phyloP scores from a whole-genome alignment of 2,329 filamentous ascomycete species.

The Knufia fluminis region DNA sequence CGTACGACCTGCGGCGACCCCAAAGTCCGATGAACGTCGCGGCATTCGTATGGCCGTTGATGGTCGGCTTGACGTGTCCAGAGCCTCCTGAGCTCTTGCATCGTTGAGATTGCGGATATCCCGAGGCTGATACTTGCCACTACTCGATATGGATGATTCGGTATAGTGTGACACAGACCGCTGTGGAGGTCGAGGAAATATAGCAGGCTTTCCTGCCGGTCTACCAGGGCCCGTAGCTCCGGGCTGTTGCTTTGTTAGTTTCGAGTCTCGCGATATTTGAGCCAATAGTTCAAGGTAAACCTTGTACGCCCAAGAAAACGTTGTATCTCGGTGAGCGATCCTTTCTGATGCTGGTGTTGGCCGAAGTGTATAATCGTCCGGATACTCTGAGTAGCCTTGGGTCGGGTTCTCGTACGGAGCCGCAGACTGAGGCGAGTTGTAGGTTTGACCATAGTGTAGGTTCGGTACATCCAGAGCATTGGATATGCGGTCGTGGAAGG shows the following conservation, averaged over 20 bases:
- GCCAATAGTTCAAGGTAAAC: slow-evolving; percentile 63
- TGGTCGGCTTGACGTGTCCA: slow-evolving; percentile 17
- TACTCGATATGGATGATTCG: not conserved
- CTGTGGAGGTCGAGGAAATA: slow-evolving; percentile 53
- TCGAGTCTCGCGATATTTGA: slow-evolving; percentile 44
- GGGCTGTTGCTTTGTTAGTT: slow-evolving; percentile 30
- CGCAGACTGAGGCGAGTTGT: not conserved
- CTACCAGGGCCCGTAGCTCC: slow-evolving; percentile 35
- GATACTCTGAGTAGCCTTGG: not conserved
- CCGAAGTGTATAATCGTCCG: slow-evolving; percentile 8
- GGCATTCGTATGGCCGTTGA: slow-evolving; percentile 17
- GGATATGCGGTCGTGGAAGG: slow-evolving; percentile 6
- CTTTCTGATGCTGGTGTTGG: slow-evolving; percentile 18
- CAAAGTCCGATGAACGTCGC: not conserved
- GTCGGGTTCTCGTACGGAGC: not conserved
- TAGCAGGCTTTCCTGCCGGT: slow-evolving; percentile 41
- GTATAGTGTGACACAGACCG: slow-evolving; percentile 46
- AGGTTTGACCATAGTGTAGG: not conserved
- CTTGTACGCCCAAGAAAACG: slow-evolving; percentile 59
- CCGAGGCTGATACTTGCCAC: not conserved
- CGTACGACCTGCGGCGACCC: not conserved
- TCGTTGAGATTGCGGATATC: not conserved
- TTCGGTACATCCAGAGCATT: slow-evolving; percentile 1
- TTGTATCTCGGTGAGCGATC: slow-evolving; percentile 54
- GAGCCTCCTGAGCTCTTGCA: not conserved